Base-by-base conservation (phyloP, 345 rosid species). In the Bruguiera gymnorhiza region DNA sequence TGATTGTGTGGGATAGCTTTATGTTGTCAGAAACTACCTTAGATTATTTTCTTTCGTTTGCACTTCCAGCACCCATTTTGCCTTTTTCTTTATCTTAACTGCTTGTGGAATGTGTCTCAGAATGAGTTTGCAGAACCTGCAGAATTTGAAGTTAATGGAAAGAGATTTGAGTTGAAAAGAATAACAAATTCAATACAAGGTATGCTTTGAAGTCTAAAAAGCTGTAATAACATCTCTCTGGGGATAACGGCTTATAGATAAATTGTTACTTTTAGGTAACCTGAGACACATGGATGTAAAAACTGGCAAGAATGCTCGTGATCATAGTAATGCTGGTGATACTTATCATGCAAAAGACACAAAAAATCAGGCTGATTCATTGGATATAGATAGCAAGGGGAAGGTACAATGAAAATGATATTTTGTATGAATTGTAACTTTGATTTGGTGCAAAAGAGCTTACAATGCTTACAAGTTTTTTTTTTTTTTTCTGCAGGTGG, bases 41-140 rank as follows among this genome's bases (percentile, higher is more conserved):
- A 11, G 6, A 6, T 56, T 66, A 5, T 18, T 64, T 26, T 5
- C 6, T 43, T 48, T 43, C 0, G 18, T 11, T 43, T 43, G 50
- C 19, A 43, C 16, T 43, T 13, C 50, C 50, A 11, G 4, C 50
- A 11, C 50, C 24, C 37, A 20, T 62, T 62, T 58, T 62, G 16
- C 36, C 57, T 36, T 68, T 15, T 31, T 59, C 56, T 31, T 68
- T 27, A 19, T 66, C 24, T 31, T 60, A 18, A 50, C 62, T 70
- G n/a, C 15, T 24, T 63, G 21, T 13, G 21, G 58, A 34, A 51
- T 62, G 7, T 69, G 29, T 62, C 60, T 31, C 87, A 95, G 99
- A 92, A 89, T 69, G 93, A 87, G 63, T 88, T 88, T 73, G 95
- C 97, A 16, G 92, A 91, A 84, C 77, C 81, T 8, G 32, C 76